phyloP scores from a whole-genome alignment of 768 basidiomycete genomes.

The Hericium rajendrae region DNA sequence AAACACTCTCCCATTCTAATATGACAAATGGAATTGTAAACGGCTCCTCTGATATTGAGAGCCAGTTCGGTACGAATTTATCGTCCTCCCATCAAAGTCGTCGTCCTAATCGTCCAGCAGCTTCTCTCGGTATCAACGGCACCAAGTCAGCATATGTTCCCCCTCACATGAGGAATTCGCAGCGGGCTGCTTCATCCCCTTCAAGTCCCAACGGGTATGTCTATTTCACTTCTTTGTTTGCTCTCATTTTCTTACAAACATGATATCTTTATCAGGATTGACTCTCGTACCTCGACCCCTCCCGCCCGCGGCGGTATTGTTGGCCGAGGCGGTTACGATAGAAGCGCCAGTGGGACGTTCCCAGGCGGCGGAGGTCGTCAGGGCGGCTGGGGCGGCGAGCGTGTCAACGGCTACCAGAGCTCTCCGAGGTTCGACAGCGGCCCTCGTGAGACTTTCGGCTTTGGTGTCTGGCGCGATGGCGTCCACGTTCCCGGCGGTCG shows the following conservation, averaged over 20 bases:
- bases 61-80: slow-evolving; percentile 53
- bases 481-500: slow-evolving; percentile 75
- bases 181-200: slow-evolving; percentile 68
- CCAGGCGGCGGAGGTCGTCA: slow-evolving; percentile 31
- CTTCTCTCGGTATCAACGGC: slow-evolving; percentile 64
- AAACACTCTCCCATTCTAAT: slow-evolving; percentile 33
- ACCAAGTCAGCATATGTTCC: slow-evolving; percentile 78
- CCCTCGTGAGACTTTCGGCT: slow-evolving; percentile 47
- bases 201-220: slow-evolving; percentile 42
- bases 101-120: slow-evolving; percentile 26
- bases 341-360: slow-evolving; percentile 28
- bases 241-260: slow-evolving; percentile 6
- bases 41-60: slow-evolving; percentile 61
- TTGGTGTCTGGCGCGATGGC: slow-evolving; percentile 84
- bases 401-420: slow-evolving; percentile 25
- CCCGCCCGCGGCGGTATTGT: slow-evolving; percentile 32
- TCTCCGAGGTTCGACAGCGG: slow-evolving; percentile 27
- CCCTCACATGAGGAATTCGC: slow-evolving; percentile 76
- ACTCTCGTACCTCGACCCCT: slow-evolving; percentile 59
- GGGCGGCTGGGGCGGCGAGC: slow-evolving; percentile 26
- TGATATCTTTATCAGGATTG: slow-evolving; percentile 37
- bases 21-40: slow-evolving; percentile 93
- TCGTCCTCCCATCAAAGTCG: slow-evolving; percentile 3
- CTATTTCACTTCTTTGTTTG: slow-evolving; percentile 6
- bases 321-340: slow-evolving; percentile 34